Evolutionary conservation across 192 early-diverging fungal genomes (phyloP), one percentile per base, ranked within the genome.

Genomic region (Coemansia nantahalensis): DNA sequence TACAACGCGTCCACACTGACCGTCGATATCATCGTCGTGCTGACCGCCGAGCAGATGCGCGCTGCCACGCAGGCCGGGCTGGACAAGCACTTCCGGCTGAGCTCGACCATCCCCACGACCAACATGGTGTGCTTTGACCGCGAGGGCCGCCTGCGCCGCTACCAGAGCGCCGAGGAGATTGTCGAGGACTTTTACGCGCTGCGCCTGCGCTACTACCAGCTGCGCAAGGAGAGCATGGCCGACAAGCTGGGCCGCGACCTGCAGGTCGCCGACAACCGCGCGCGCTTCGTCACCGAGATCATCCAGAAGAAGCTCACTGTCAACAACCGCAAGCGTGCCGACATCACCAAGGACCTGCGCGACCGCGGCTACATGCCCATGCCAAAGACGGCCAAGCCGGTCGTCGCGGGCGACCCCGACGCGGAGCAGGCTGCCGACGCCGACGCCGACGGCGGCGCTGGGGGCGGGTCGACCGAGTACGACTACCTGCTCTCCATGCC

Each of bases 61-160:
- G 66, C 82, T 35, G 91, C 87, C 1, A 84, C 88, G 54, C 52
- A 68, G 13, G 84, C 92, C 39, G 96, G 92, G 1, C 59, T 97
- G 16, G 85, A 89, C 45, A 91, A 90, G 48, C 65, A 72, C 30
- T 91, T 99, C 62, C 94, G 92, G 69, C 62, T 94, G 8, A 65
- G 71, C 12, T 70, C 79, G 10, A 71, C 80, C 17, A 79, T 99
- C 33, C 59, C 84, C 5, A 95, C 90, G 0, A 82, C 82, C 16
- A 99, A 99, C 66, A 84, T 99, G 82, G 91, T 96, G 5, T 95
- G 92, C 68, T 96, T 96, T 62, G 91, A 99, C 78, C 69, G 79
- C 17, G 74, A 92, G 23, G 92, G 90, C 17, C 84, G 90, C 8
- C 82, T 99, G 45, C 80, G 82, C 45, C 91, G 89, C 65, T 97